Percentiles rank a stretch among this genome's conserved stretches.
Evolutionary conservation across 768 basidiomycete genomes (phyloP).

Genomic region (Boletus rufocinnamomeus): DNA sequence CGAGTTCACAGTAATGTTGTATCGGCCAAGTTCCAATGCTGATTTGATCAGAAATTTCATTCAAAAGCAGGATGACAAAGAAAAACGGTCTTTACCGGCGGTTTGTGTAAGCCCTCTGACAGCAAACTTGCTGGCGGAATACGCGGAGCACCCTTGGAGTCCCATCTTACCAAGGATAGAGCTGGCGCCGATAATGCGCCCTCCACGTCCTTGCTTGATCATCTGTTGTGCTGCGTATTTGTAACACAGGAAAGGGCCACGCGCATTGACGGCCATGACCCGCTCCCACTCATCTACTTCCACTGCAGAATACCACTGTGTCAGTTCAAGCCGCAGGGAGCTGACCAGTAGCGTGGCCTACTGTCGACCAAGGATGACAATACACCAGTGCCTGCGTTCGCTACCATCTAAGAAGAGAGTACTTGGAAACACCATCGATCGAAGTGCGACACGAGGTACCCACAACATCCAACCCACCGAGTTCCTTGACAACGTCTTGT

Average conservation of each 20-base stretch:
- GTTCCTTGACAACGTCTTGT: background rate
- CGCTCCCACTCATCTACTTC: constrained; percentile 4
- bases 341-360: background rate
- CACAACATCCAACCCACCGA: constrained; percentile 13
- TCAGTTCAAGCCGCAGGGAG: background rate
- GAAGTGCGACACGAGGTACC: background rate
- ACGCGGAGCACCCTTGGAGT: constrained; percentile 6
- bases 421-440: too few relatives aligned
- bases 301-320: background rate
- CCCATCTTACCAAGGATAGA: constrained; percentile 8
- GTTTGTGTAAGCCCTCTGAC: constrained; percentile 42
- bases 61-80: background rate
- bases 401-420: constrained; percentile 15
- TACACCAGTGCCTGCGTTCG: constrained; percentile 11
- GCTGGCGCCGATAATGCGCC: constrained; percentile 53
- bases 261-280: constrained; percentile 43
- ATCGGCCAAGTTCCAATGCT: constrained; percentile 31
- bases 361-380: background rate
- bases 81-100: constrained; percentile 27
- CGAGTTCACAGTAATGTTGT: constrained; percentile 40
- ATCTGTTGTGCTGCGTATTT: constrained; percentile 62
- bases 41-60: background rate
- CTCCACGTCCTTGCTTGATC: constrained; percentile 50
- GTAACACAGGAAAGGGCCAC: constrained; percentile 60
- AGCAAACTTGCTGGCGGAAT: constrained; percentile 42